Base-by-base conservation (phyloP, 176 grass and related monocot genomes). In the Bothriochloa decipiens region DNA sequence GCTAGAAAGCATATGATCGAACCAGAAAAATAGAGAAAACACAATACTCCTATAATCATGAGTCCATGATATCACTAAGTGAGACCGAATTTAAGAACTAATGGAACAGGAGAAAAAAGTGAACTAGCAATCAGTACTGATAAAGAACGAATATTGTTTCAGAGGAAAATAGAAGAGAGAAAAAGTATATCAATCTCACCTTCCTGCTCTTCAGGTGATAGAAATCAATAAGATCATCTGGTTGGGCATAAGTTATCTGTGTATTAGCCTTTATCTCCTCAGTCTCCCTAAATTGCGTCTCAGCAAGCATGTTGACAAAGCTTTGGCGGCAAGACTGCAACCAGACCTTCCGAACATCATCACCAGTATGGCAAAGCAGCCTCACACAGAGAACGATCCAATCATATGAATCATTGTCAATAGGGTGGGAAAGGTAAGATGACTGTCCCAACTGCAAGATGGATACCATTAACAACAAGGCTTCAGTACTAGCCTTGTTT, bases 141-240 rank as follows among this genome's bases (percentile, higher is more conserved):
- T 55, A 22, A 18, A 22, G 29, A 32, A 22, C 18, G 2, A 55
- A 55, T 55, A 55, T 55, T 55, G 17, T 55, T 55, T n/a, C 36
- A 45, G 62, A 85, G 41, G 0, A 50, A 14, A 69, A 18, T 22
- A 37, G 14, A 0, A 13, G 32, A 15, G 11, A 49, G 5, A 32
- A 35, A 35, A 76, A 40, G 35, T 45, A 80, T 1, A 65, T 37
- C 22, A 46, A 0, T 49, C 84, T 82, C 52, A 95, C 88, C 76
- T 80, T 90, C 67, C 90, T 85, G 79, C 93, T 95, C 83, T 95
- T 95, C 22, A 92, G 74, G 83, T 95, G 93, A 80, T 92, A 90
- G 85, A 95, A 95, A 83, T 95, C 93, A 84, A 92, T 95, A 52
- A 95, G 82, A 87, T 95, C 93, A 86, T 92, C 93, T 47, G 90